These are phyloP conservation scores for Emmonsia crescens DNA, from an alignment of 2,329 filamentous ascomycete species.

Conservation along the genomic window DNA sequence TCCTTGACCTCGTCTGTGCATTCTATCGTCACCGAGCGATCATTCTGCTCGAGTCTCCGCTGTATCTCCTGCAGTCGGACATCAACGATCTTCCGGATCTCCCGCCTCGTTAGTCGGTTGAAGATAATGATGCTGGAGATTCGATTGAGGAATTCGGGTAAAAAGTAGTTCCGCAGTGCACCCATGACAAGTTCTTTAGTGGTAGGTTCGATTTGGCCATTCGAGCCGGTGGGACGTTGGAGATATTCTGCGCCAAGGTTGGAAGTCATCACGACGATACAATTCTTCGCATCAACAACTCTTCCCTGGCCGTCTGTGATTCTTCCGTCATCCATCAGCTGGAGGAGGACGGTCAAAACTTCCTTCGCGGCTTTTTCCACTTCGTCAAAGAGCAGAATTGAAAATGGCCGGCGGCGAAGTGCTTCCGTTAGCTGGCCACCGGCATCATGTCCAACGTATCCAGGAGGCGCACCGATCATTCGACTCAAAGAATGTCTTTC, in stretches of 20 bases:
- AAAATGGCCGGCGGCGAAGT: conserved; percentile 89
- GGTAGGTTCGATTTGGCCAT: conserved; percentile 74
- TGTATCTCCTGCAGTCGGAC: conserved; percentile 81
- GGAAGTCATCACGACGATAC: conserved; percentile 98
- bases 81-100: conserved; percentile 95
- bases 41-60: conserved; percentile 75
- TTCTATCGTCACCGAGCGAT: conserved; percentile 74
- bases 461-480: conserved; percentile 95
- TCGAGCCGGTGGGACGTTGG: conserved; percentile 62
- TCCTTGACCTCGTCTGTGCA: conserved; percentile 79
- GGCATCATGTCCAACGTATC: conserved; percentile 92
- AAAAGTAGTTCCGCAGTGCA: conserved; percentile 86
- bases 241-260: conserved; percentile 94
- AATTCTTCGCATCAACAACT: conserved; percentile 90
- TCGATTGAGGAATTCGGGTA: conserved; percentile 96
- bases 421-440: conserved; percentile 94
- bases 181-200: conserved; percentile 86
- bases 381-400: conserved; percentile 94
- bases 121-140: conserved; percentile 96
- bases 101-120: conserved; percentile 79
- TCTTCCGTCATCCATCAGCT: conserved; percentile 97
- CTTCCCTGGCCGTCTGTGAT: conserved; percentile 97
- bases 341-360: conserved; percentile 89
- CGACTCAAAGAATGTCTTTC: conserved; percentile 89
- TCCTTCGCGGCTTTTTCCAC: conserved; percentile 99